Evolutionary conservation across 2,329 filamentous ascomycete genomes (phyloP), one percentile per base, ranked within the genome.

Genomic region (Xylariaceae sp.): DNA sequence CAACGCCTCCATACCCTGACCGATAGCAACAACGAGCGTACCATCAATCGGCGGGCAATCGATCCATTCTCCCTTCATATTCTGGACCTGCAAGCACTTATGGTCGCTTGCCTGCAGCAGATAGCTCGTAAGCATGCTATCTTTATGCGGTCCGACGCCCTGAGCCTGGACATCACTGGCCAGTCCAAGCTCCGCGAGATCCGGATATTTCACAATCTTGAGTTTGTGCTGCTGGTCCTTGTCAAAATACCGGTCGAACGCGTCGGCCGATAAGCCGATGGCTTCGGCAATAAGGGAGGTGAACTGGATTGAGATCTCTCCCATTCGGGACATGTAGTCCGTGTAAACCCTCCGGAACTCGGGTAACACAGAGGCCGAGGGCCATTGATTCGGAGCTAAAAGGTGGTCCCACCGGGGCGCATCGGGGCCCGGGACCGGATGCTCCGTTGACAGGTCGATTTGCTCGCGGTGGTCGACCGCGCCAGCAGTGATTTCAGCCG

Each of bases 161-260:
- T 87, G 84, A 39, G 80, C 79, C 64, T 80, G 72, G 18, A 68
- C 71, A 30, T 66, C 64, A 2, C 59, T 70, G 17, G 65, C 72
- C 2, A 80, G 72, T 0, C 80, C 82, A 1, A 89, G 75, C 71
- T 85, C 80, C n/a, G 76, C 74, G 10, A 83, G 73, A 71, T 94
- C 90, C 0, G 91, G 91, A 70, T 94, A 95, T 76, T 89, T 90
- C 61, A 95, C 87, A 61, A 96, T 87, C 77, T 96, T 96, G 68
- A 95, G 81, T 78, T 95, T 95, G 77, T 95, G 90, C 76, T 94
- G 90, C 77, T 83, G 78, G 66, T 82, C 73, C 48, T 80, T 74
- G 71, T 92, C 89, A 74, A 93, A 93, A 78, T 92, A 95, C 68
- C 83, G 85, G 70, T 84, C 77, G 73, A 96, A 95, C 0, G 91